These are phyloP conservation scores for Tolypocladium inflatum DNA, from an alignment of 2,329 filamentous ascomycete species.

Conservation along the genomic window DNA sequence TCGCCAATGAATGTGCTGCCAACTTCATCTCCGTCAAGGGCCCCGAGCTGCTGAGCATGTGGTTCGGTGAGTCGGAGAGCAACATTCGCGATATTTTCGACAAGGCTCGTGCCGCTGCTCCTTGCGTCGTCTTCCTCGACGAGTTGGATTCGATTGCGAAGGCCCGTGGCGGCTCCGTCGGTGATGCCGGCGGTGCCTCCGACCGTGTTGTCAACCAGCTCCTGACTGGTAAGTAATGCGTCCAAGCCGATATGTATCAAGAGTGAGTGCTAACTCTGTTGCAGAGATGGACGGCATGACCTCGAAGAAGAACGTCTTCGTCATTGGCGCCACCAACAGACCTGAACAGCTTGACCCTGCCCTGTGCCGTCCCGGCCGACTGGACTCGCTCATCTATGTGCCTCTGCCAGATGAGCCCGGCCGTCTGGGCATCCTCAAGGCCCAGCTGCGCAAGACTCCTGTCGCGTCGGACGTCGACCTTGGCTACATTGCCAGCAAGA, in stretches of 20 bases:
- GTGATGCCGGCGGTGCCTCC: conserved; percentile 94
- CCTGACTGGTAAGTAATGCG: conserved; percentile 64
- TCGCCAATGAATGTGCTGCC: conserved; percentile 97
- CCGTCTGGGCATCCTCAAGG: conserved; percentile 82
- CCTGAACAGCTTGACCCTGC: conserved; percentile 98
- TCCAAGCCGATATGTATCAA: not conserved
- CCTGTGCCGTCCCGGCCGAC: conserved; percentile 94
- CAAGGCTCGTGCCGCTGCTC: conserved; percentile 95
- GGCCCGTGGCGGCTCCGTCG: conserved; percentile 92
- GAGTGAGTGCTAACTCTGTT: conserved; percentile 27
- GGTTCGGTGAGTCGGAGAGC: conserved; percentile 99
- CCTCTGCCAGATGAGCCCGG: conserved; percentile 88
- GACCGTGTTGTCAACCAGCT: conserved; percentile 99
- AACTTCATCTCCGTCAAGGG: conserved; percentile 99
- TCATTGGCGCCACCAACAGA: conserved; percentile 97
- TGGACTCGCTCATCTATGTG: conserved; percentile 97
- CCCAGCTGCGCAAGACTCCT: conserved; percentile 96
- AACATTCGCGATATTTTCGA: conserved; percentile 99
- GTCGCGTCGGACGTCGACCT: conserved; percentile 82
- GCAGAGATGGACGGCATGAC: conserved; percentile 99
- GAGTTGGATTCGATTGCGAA: conserved; percentile 99
- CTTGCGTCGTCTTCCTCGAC: conserved; percentile 97
- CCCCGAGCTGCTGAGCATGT: conserved; percentile 97
- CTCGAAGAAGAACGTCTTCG: conserved; percentile 99
- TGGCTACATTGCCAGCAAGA: conserved; percentile 88